phyloP scores from a whole-genome alignment of 345 rosid genomes.

The Abelmoschus esculentus region DNA sequence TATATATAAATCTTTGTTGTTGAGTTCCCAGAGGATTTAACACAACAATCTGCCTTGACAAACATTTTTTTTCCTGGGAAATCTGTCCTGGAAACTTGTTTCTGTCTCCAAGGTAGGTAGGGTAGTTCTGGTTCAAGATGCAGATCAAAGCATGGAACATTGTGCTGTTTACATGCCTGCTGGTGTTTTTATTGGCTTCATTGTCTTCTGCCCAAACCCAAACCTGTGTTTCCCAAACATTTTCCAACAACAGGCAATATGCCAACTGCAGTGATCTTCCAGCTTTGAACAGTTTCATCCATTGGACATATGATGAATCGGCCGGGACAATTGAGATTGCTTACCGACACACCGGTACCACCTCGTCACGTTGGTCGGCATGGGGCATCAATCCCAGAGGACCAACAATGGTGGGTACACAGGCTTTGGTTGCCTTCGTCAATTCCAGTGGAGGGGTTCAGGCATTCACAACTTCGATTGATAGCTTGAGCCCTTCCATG shows the following conservation, averaged over 20 bases:
- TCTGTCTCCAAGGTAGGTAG: neutral
- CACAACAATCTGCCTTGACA: neutral
- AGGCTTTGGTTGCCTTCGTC: slow-evolving; percentile 55
- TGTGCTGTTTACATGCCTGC: slow-evolving; percentile 12
- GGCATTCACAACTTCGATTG: slow-evolving; percentile 33
- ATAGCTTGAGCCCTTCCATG: slow-evolving; percentile 1
- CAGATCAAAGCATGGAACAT: neutral
- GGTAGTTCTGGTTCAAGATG: slow-evolving; percentile 5
- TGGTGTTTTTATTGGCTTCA: slow-evolving; percentile 13
- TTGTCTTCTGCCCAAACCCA: slow-evolving; percentile 7
- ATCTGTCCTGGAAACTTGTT: neutral
- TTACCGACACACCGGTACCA: neutral
- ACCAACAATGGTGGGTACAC: slow-evolving; percentile 40
- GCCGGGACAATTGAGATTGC: slow-evolving; percentile 46
- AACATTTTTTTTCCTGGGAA: neutral
- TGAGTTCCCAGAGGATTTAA: neutral
- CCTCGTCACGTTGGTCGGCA: slow-evolving; percentile 40
- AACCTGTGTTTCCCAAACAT: slow-evolving; percentile 29
- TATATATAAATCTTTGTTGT: neutral
- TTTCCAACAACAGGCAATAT: slow-evolving; percentile 25
- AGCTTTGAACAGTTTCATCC: slow-evolving; percentile 46
- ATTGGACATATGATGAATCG: slow-evolving; percentile 42
- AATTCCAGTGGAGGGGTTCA: slow-evolving; percentile 28
- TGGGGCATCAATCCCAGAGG: slow-evolving; percentile 70
- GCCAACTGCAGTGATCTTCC: slow-evolving; percentile 34